Conservation (phyloP, 805 yeast species). For the Blastobotrys attinorum region DNA sequence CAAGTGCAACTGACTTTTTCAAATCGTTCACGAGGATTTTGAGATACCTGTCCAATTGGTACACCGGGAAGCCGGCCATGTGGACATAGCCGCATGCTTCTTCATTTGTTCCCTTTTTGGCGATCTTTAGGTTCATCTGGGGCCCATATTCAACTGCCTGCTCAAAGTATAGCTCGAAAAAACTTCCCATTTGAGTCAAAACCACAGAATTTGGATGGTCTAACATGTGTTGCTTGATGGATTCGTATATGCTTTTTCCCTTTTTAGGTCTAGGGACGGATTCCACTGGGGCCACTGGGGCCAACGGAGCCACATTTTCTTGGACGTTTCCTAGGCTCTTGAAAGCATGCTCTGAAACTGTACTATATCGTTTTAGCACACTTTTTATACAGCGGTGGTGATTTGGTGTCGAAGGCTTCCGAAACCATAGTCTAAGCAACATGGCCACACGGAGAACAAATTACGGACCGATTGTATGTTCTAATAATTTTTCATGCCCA, state of each 20-base stretch:
- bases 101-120: conserved; percentile 25
- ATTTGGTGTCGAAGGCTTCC: too few species aligned
- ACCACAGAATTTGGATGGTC: conserved; percentile 48
- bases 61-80: conserved; percentile 88
- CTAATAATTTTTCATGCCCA: too few species aligned
- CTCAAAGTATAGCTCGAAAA: conserved; percentile 60
- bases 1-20: conserved; percentile 67
- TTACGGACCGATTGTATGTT: too few species aligned
- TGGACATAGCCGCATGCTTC: conserved; percentile 39
- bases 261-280: background rate
- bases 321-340: background rate
- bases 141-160: conserved; percentile 75
- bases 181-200: conserved; percentile 60
- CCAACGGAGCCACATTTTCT: background rate
- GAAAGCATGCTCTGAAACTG: background rate
- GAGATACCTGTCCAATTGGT: conserved; percentile 63
- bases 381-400: too few species aligned
- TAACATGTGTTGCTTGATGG: conserved; percentile 10
- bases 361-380: background rate
- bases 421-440: too few species aligned
- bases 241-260: background rate
- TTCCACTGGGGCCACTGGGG: background rate
- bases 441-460: too few species aligned
- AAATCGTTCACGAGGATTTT: conserved; percentile 63
- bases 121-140: conserved; percentile 61